Percentiles rank a stretch among this genome's conserved stretches.
These are phyloP conservation scores for Nepenthes mirabilis DNA, from an alignment of 148 eudicot genomes.

Conservation along the genomic window DNA sequence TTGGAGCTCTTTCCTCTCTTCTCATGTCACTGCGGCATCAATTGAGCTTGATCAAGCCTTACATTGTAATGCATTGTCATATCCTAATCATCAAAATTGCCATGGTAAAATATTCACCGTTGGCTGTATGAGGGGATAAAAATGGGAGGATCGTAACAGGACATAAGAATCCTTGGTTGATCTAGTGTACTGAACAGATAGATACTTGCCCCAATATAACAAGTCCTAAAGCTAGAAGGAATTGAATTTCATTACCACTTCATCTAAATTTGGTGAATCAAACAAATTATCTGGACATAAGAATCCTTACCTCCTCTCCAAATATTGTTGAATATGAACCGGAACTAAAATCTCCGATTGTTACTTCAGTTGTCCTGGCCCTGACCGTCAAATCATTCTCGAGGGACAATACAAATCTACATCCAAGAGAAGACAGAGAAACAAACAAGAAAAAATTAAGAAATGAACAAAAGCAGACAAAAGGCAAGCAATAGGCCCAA, in stretches of 20 bases:
- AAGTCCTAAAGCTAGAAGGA: not conserved
- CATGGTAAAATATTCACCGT: no score
- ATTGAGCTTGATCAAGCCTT: no score
- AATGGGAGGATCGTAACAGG: no score
- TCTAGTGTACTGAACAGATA: no score
- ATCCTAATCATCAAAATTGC: no score
- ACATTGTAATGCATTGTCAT: no score
- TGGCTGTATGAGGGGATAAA: no score
- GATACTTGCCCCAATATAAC: no score
- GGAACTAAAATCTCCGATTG: constrained; percentile 72
- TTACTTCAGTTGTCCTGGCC: constrained; percentile 59
- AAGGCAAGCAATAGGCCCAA: not conserved
- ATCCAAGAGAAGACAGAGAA: not conserved
- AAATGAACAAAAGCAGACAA: not conserved
- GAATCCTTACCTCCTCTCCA: constrained; percentile 52
- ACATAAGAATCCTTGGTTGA: no score
- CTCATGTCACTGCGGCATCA: no score
- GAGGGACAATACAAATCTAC: constrained; percentile 73
- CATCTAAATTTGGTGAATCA: not conserved
- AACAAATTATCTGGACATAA: no score
- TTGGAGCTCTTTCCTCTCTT: no score
- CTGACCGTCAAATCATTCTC: constrained; percentile 82
- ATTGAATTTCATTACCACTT: not conserved
- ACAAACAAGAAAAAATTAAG: not conserved
- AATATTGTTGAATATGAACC: constrained; percentile 85